Evolutionary conservation across 306 rosid genomes (phyloP), one percentile per base, ranked within the genome.

Genomic region (Fragaria nilgerrensis): DNA sequence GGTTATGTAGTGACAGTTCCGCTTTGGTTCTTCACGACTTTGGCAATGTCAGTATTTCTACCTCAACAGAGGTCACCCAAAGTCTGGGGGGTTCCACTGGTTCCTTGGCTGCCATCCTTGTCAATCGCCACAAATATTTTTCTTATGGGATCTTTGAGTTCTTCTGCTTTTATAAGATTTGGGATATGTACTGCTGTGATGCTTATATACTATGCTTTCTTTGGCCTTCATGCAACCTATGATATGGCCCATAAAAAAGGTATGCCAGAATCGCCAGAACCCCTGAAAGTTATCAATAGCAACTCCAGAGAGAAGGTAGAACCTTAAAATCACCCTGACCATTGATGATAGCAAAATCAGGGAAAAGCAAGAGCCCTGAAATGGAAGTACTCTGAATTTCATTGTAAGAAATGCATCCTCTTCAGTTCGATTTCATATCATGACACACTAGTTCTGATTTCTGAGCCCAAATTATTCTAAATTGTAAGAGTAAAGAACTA

Each of bases 31-130:
- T 78, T 90, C 70, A 82, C 86, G 16, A 90, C 96, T 62, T 73
- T 84, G 43, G 93, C 90, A 19, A 83, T 92, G 72, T 77, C 89
- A 20, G 7, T 87, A 19, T 74, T 82, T 63, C 70, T 90, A 76
- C 83, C 84, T 25, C 89, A 86, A 72, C 91, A 89, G 80, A 89
- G 93, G 79, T 69, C 50, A 22, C 93, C 97, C 6, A 92, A 62
- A 64, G 87, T 90, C 75, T 92, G 96, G 97, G 97, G 91, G 0
- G 97, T 92, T 56, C 97, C 96, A 3, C 89, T 90, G 68, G 96
- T 92, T 10, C 97, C 97, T 27, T 90, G 97, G 96, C 43, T 92
- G 23, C 97, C 97, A 27, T 88, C 92, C 76, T 65, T 89, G 81
- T 92, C 97, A 36, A 89, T 92, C 62, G 97, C 90, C 10, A 86